Conservation (phyloP, 192 early-diverging fungal genomes). For the Entophlyctis luteolus region DNA sequence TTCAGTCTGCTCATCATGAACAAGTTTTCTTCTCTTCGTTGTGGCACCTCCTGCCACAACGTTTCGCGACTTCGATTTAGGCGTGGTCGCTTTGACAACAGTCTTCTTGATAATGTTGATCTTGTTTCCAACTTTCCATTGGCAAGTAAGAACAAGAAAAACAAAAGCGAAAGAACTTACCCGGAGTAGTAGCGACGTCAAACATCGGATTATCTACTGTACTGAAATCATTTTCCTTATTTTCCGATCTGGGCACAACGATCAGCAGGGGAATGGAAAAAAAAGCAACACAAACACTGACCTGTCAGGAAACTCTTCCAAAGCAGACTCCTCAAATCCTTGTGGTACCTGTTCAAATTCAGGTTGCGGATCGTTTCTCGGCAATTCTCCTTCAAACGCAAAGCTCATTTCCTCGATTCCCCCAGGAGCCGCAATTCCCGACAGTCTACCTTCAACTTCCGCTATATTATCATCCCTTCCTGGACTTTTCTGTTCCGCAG, state of each 20-base stretch:
- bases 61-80: not conserved
- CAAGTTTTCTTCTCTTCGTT: slow-evolving; percentile 54
- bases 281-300: too few relatives aligned
- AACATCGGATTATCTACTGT: slow-evolving; percentile 15
- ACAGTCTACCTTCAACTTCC: slow-evolving; percentile 7
- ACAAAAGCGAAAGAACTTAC: not conserved
- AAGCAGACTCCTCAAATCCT: not conserved
- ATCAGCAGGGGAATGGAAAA: too few relatives aligned
- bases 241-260: too few relatives aligned
- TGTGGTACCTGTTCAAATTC: not conserved
- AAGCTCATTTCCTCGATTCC: slow-evolving; percentile 25
- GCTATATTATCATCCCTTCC: not conserved
- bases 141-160: not conserved
- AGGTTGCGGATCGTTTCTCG: not conserved
- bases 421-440: not conserved
- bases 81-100: not conserved
- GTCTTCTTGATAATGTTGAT: slow-evolving; percentile 7
- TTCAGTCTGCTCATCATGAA: slow-evolving; percentile 64
- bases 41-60: not conserved
- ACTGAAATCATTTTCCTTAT: slow-evolving; percentile 38
- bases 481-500: not conserved
- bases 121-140: slow-evolving; percentile 8
- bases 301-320: too few relatives aligned
- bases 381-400: not conserved
- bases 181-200: not conserved